Evolutionary conservation across 257 asterid genomes (phyloP), one percentile per base, ranked within the genome.

Genomic region (Solanum clarkiae): DNA sequence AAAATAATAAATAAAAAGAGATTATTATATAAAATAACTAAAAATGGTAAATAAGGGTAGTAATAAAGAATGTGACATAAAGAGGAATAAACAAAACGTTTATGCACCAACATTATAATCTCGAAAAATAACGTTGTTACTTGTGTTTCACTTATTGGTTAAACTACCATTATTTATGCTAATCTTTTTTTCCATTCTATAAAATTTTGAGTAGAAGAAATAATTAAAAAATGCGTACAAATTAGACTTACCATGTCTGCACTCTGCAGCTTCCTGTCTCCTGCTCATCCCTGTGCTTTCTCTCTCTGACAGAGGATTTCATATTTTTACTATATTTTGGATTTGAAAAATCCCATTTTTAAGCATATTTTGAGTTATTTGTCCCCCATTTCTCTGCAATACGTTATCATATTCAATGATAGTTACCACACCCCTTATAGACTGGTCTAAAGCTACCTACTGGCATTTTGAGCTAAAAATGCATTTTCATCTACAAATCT

Each of bases 401-500:
- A 55, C 54, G 36, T 17, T 47, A 24, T 14, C 59, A 75, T 49
- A 40, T 75, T 77, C 82, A 15, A 77, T 77, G 63, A 77, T 77
- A 53, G 11, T 53, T 26, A 53, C 65, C 82, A 53, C 63, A 49
- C 63, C 24, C 82, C 65, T 51, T 26, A 10, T 16, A 24, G 47
- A 77, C 65, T 16, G n/a, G 47, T 77, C 9, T 77, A 15, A 77
- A 77, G 26, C 47, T 77, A 26, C 63, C 82, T 77, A 77, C 55
- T 72, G 56, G 36, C 82, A 77, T 77, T 77, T 77, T 77, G 47
- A 77, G 82, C n/a, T 36, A 84, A 60, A 69, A 81, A 84, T 90
- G 86, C 84, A 53, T 57, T 87, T 83, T 60, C 86, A 81, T 88
- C 86, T 83, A 84, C 70, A 74, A 54, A 89, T 89, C 84, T 86